These are phyloP conservation scores for barrel medic (Medicago truncatula) DNA, from an alignment of 306 rosid species.

Conservation along the genomic window DNA sequence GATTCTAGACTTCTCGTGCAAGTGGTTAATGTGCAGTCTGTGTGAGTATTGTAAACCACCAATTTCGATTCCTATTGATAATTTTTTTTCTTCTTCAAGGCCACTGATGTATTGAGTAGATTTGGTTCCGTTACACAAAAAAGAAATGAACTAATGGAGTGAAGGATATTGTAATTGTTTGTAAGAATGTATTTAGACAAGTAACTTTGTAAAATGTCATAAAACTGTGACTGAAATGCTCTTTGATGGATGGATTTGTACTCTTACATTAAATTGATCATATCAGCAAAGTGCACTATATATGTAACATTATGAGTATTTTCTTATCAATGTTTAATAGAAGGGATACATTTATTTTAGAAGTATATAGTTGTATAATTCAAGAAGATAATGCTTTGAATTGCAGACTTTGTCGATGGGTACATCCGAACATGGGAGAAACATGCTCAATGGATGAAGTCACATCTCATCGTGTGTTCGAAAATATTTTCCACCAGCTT, in stretches of 20 bases:
- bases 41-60: neutral
- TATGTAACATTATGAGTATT: neutral
- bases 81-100: neutral
- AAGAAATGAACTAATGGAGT: neutral
- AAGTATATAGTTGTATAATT: neutral
- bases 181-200: neutral
- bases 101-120: neutral
- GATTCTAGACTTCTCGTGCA: neutral
- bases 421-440: too few relatives aligned
- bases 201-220: slow-evolving; percentile 30
- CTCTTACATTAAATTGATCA: neutral
- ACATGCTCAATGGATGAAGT: too few relatives aligned
- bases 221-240: neutral
- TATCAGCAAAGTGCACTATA: neutral
- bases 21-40: neutral
- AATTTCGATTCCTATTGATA: neutral
- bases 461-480: too few relatives aligned
- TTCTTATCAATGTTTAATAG: neutral
- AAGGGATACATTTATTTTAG: neutral
- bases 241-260: slow-evolving; percentile 1
- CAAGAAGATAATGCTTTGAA: neutral
- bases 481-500: too few relatives aligned
- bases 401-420: too few relatives aligned
- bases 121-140: neutral
- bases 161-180: neutral